Conservation (phyloP, 2,329 filamentous ascomycete species). For the Penicillium paneum region DNA sequence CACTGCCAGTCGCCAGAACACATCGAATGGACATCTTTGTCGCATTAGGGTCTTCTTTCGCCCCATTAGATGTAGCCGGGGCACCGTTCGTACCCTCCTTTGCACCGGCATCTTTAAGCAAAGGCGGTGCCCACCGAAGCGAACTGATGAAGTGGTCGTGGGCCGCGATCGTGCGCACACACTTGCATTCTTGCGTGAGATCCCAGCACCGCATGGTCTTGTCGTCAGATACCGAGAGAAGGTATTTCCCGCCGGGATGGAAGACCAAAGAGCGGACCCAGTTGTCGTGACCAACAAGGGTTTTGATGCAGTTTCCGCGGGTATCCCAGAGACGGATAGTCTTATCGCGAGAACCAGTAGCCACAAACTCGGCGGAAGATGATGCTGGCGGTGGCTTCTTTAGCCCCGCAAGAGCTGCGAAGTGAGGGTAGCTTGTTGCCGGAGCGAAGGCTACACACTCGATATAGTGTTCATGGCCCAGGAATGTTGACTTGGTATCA, state of each 20-base stretch:
- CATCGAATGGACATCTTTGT: slow-evolving; percentile 63
- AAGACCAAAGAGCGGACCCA: slow-evolving; percentile 87
- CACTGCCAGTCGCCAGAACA: slow-evolving; percentile 81
- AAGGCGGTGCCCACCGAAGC: slow-evolving; percentile 71
- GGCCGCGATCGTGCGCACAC: slow-evolving; percentile 73
- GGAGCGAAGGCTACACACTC: slow-evolving; percentile 88
- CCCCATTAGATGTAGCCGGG: slow-evolving; percentile 12
- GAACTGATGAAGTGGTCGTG: slow-evolving; percentile 85
- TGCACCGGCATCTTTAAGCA: slow-evolving; percentile 21
- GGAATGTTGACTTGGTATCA: slow-evolving; percentile 73
- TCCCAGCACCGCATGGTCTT: slow-evolving; percentile 95
- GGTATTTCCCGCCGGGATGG: slow-evolving; percentile 86
- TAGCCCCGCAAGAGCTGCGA: slow-evolving; percentile 73
- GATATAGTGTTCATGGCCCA: slow-evolving; percentile 82
- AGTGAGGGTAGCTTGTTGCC: slow-evolving; percentile 69
- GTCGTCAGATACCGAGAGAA: slow-evolving; percentile 82
- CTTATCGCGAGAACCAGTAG: slow-evolving; percentile 86
- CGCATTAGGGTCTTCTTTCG: slow-evolving; percentile 31
- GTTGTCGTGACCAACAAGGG: slow-evolving; percentile 83
- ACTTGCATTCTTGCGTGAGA: slow-evolving; percentile 81
- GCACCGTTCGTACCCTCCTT: slow-evolving; percentile 17
- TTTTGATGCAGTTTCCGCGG: slow-evolving; percentile 79
- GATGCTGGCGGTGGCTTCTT: slow-evolving; percentile 74
- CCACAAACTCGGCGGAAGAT: slow-evolving; percentile 81
- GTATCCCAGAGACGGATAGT: slow-evolving; percentile 86